Evolutionary conservation across 1,139 yeast species (phyloP).

Genomic region (Lodderomyces oxycetoniae): DNA sequence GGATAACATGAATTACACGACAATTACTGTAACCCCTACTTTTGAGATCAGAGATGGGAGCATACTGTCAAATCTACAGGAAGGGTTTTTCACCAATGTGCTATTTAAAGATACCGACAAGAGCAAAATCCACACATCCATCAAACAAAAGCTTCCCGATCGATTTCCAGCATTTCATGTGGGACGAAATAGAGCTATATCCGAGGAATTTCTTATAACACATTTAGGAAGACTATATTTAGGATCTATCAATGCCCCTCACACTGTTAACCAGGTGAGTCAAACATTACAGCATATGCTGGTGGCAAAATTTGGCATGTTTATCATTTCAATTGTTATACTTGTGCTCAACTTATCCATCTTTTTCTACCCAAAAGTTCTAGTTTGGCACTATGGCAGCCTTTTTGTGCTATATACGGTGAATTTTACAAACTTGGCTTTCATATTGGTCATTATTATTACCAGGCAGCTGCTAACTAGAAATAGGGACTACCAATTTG

Average conservation of each 20-base stretch:
- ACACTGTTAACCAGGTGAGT: conserved; percentile 2
- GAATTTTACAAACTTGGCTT: conserved; percentile 4
- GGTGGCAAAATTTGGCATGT: conserved; percentile 7
- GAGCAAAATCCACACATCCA: conserved; percentile 4
- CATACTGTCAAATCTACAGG: conserved; percentile 12
- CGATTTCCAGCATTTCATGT: conserved; percentile 3
- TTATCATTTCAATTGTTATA: conserved; percentile 7
- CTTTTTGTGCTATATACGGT: conserved; percentile 6
- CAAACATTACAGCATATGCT: conserved; percentile 4
- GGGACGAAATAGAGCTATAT: background rate
- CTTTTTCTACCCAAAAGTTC: conserved; percentile 7
- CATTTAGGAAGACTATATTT: conserved; percentile 7
- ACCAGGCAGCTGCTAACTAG: conserved; percentile 1
- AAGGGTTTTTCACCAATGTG: too few relatives aligned
- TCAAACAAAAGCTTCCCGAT: conserved; percentile 8
- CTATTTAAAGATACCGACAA: background rate
- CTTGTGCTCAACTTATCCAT: conserved; percentile 5
- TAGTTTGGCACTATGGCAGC: conserved; percentile 11
- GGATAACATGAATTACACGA: conserved; percentile 13
- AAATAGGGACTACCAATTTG: conserved; percentile 2
- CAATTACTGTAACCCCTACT: conserved; percentile 13
- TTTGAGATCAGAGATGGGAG: background rate
- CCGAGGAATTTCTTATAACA: conserved; percentile 3
- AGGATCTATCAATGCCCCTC: conserved; percentile 2
- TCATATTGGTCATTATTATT: conserved; percentile 6